Base-by-base conservation (phyloP, 2,329 filamentous ascomycete species). In the Metarhizium brunneum region DNA sequence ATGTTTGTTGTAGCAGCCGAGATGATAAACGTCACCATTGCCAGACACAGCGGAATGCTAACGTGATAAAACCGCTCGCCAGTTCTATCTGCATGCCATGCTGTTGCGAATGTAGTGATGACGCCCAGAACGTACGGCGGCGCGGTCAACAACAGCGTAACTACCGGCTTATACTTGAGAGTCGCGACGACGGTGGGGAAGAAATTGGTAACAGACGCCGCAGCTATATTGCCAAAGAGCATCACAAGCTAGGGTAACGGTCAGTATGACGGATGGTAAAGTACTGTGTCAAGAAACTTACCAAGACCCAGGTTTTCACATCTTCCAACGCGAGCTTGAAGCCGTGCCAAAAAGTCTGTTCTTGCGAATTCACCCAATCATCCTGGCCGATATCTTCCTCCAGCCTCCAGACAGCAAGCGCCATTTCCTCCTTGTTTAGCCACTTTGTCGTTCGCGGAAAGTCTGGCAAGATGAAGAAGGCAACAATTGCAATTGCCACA, bases 21-120 rank as follows among this genome's bases (percentile, higher is more conserved):
- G 52, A 90, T 75, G 61, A 90, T 85, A 69, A 87, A 90, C 3
- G 83, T 80, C 0, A 72, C 71, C 3, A 89, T 74, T 14, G 82
- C 81, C 47, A 88, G 72, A 56, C 75, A 78, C 13, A 88, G 74
- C 0, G 87, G 86, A 1, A 82, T 55, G 0, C 76, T 75, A 57
- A 90, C 78, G 68, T 90, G 87, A 66, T 80, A 82, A 68, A 84
- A 90, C 5, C 86, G 79, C 68, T 90, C 87, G 20, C 85, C 84
- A 0, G 84, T 87, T 47, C 76, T 78, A 67, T 90, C 87, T 16
- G 87, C 85, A 66, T 89, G 85, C 76, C 82, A 84, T 4, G 86
- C 83, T 60, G 88, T 88, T 47, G 76, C 56, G 60, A 84, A 83
- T 1, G 84, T 81, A 0, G 80, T 82, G 47, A 87, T 76, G 36